phyloP scores from a whole-genome alignment of 129 eudicot genomes.

The Gnaphalium uliginosum region DNA sequence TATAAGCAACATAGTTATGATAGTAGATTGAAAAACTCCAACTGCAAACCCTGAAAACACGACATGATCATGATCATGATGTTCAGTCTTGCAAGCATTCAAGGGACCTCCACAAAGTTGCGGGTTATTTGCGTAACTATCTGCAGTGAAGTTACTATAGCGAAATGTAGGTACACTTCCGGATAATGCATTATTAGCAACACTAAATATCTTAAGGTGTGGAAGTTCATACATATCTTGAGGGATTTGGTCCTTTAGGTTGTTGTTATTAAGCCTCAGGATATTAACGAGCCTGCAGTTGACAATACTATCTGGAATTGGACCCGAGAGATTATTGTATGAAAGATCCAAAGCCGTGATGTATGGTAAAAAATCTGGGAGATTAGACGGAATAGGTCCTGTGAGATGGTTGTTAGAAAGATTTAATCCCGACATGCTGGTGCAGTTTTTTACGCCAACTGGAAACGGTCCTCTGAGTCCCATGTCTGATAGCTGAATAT shows the following conservation, averaged over 20 bases:
- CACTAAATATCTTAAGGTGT: conserved; percentile 36
- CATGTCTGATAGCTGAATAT: conserved; percentile 20
- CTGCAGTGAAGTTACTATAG: background rate
- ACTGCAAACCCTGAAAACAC: conserved; percentile 31
- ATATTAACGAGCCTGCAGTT: conserved; percentile 5
- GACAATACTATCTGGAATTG: background rate
- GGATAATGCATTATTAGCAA: conserved; percentile 29
- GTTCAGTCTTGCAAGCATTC: conserved; percentile 11
- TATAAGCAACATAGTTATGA: conserved; percentile 24
- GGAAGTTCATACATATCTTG: background rate
- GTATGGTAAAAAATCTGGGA: background rate
- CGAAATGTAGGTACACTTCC: conserved; percentile 32
- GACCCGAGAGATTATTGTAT: background rate
- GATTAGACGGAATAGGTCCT: background rate
- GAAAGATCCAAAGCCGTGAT: background rate
- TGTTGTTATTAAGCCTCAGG: conserved; percentile 41
- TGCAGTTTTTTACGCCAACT: conserved; percentile 22
- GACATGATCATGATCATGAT: background rate
- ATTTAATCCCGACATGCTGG: background rate
- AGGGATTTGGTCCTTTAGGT: conserved; percentile 33
- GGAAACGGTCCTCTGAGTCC: conserved; percentile 49
- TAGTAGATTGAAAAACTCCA: conserved; percentile 15
- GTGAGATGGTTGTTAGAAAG: background rate
- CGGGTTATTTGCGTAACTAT: conserved; percentile 37
- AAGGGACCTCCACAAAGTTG: conserved; percentile 46